These are phyloP conservation scores for Hypomyces rosellus DNA, from an alignment of 2,329 filamentous ascomycete species.

Conservation along the genomic window DNA sequence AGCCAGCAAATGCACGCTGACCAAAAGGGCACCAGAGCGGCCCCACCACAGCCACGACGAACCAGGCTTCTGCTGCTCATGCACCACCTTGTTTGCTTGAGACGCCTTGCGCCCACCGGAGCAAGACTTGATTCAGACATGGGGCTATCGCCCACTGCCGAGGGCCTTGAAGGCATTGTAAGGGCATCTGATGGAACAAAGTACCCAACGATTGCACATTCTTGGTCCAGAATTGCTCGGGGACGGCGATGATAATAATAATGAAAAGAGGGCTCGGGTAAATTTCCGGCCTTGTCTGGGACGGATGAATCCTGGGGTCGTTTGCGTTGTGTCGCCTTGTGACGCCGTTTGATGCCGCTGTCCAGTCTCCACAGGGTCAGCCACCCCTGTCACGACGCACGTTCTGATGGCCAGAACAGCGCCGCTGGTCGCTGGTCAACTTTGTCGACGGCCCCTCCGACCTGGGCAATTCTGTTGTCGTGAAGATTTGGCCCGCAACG, in stretches of 20 bases:
- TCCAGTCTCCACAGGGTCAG: conserved; percentile 14
- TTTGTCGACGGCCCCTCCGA: conserved; percentile 11
- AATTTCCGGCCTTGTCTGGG: conserved; percentile 1
- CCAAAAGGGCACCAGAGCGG: conserved; percentile 13
- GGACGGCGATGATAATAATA: not conserved
- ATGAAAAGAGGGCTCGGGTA: not conserved
- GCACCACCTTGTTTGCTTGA: conserved; percentile 3
- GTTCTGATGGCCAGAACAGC: conserved; percentile 12
- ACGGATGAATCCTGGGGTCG: conserved; percentile 10
- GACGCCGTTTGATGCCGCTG: conserved; percentile 15
- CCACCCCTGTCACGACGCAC: conserved; percentile 15
- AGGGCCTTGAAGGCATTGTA: not conserved
- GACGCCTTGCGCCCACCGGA: conserved; percentile 1
- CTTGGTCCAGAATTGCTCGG: not conserved
- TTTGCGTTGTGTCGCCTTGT: conserved; percentile 13
- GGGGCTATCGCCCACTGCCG: not conserved
- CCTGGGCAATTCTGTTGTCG: conserved; percentile 3
- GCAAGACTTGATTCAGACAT: not conserved
- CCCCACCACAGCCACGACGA: conserved; percentile 14
- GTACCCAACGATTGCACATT: not conserved
- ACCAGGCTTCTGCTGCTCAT: conserved; percentile 4
- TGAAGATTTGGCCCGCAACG: conserved; percentile 1
- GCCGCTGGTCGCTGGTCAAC: conserved; percentile 10
- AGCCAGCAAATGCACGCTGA: conserved; percentile 7
- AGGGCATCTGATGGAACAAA: conserved; percentile 3